Conservation (phyloP, 2,329 filamentous ascomycete genomes). For the Fusarium pilosicola region DNA sequence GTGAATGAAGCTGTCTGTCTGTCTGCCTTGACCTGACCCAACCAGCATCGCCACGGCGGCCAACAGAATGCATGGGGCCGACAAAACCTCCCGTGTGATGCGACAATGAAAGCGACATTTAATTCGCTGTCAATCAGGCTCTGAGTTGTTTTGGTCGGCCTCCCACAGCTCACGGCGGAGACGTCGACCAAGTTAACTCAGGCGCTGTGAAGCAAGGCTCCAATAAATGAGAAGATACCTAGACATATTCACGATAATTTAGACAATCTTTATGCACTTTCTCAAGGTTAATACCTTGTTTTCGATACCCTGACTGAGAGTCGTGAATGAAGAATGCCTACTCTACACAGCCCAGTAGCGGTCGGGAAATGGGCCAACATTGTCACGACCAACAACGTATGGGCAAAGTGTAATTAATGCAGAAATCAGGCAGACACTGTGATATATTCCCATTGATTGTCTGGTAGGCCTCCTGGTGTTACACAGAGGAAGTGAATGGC, state of each 20-base stretch:
- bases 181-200: not conserved
- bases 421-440: not conserved
- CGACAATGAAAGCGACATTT: not conserved
- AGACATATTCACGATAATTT: fast-evolving
- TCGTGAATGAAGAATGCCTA: not conserved
- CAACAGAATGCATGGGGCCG: slow-evolving; percentile 8
- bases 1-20: not conserved
- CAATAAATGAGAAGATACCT: not conserved
- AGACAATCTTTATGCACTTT: not conserved
- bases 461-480: slow-evolving; percentile 1
- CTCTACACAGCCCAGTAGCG: slow-evolving; percentile 7
- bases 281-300: not conserved
- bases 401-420: slow-evolving; percentile 29
- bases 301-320: not conserved
- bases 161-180: slow-evolving; percentile 19
- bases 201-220: not conserved
- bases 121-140: slow-evolving; percentile 31
- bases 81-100: not conserved
- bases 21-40: slow-evolving; percentile 14
- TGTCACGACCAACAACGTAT: not conserved
- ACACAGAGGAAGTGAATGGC: not conserved
- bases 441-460: not conserved
- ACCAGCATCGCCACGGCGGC: slow-evolving; percentile 12
- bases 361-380: not conserved
- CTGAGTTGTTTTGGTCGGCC: slow-evolving; percentile 25